phyloP scores from a whole-genome alignment of 768 basidiomycete species.

The Boletus vinaceobasis region DNA sequence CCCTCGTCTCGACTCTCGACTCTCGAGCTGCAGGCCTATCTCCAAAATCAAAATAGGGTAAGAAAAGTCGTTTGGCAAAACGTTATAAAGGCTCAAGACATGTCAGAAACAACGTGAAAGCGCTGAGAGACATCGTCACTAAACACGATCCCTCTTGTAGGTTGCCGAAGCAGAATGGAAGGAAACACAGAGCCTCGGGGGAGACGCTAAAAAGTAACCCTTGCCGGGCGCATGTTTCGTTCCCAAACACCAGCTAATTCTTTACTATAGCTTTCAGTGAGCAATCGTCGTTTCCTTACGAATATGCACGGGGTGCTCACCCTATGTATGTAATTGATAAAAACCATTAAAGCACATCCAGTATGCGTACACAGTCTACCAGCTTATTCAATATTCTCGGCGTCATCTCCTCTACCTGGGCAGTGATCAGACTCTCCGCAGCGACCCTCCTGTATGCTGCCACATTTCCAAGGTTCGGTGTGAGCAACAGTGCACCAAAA shows the following conservation, averaged over 20 bases:
- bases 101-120: background rate
- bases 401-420: background rate
- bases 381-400: background rate
- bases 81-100: background rate
- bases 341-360: background rate
- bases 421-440: background rate
- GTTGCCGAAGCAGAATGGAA: constrained; percentile 51
- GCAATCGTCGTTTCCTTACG: background rate
- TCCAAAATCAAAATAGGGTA: too few relatives aligned
- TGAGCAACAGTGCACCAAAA: too few relatives aligned
- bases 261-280: background rate
- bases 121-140: background rate
- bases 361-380: background rate
- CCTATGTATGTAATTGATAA: background rate
- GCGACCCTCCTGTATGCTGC: background rate
- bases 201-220: constrained; percentile 14
- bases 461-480: background rate
- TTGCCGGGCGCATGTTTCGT: background rate
- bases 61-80: background rate
- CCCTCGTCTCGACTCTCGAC: too few relatives aligned
- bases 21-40: background rate
- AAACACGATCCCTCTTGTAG: background rate
- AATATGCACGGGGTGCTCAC: background rate
- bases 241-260: background rate
- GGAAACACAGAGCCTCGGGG: constrained; percentile 14